phyloP scores from a whole-genome alignment of 2,329 filamentous ascomycete species.

The Calonectria leucothoes region DNA sequence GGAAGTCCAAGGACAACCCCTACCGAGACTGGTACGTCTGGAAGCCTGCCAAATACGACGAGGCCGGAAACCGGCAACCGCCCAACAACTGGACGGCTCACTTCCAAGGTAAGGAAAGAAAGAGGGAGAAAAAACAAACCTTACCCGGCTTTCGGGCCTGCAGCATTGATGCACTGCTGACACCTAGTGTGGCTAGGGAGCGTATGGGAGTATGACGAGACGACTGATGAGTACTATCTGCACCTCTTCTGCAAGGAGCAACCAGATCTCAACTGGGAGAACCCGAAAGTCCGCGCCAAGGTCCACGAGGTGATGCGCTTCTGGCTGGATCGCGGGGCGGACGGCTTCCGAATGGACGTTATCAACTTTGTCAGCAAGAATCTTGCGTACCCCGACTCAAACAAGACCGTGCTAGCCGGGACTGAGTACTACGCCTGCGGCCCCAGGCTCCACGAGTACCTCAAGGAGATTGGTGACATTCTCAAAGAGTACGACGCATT shows the following conservation, averaged over 20 bases:
- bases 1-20: conserved; percentile 62
- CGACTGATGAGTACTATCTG: conserved; percentile 67
- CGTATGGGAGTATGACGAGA: conserved; percentile 62
- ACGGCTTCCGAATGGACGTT: conserved; percentile 75
- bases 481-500: conserved; percentile 61
- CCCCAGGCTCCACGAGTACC: conserved; percentile 58
- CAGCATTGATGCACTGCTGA: not conserved
- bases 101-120: conserved; percentile 54
- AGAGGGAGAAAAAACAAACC: too few relatives aligned
- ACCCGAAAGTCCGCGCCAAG: conserved; percentile 70
- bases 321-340: conserved; percentile 77
- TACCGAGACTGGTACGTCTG: conserved; percentile 75
- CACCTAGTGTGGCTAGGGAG: conserved; percentile 44
- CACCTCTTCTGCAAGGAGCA: conserved; percentile 77
- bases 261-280: conserved; percentile 85
- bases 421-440: conserved; percentile 66
- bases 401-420: conserved; percentile 45
- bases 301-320: conserved; percentile 78
- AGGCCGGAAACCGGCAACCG: conserved; percentile 67
- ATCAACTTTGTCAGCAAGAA: conserved; percentile 77
- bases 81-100: conserved; percentile 68
- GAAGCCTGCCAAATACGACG: conserved; percentile 67
- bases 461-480: conserved; percentile 57
- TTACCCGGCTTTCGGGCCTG: not conserved
- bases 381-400: conserved; percentile 64